These are phyloP conservation scores for Aegilops bicornis DNA, from an alignment of 176 grass and related monocot genomes.

Conservation along the genomic window DNA sequence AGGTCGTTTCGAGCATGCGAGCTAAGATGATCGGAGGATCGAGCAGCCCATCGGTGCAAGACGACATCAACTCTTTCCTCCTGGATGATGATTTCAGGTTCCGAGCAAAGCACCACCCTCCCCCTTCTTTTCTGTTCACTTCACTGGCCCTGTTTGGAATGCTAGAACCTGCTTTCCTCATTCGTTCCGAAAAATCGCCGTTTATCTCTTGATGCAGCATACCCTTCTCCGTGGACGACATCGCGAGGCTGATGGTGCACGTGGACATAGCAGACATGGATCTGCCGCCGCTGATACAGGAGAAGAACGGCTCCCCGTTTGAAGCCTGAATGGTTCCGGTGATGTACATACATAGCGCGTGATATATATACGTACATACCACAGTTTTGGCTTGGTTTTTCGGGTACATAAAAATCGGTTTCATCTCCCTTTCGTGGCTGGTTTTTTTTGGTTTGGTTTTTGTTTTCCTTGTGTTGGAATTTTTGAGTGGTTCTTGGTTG, in stretches of 20 bases:
- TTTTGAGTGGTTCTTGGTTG: slow-evolving; percentile 9
- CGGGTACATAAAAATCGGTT: slow-evolving; percentile 1
- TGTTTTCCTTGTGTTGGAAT: background rate
- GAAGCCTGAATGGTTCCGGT: background rate
- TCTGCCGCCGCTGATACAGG: slow-evolving; percentile 38
- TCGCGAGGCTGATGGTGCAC: slow-evolving; percentile 38
- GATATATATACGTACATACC: slow-evolving; percentile 3
- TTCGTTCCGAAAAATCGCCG: background rate
- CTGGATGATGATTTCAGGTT: slow-evolving; percentile 71
- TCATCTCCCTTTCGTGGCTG: background rate
- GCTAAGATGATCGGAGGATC: slow-evolving; percentile 48
- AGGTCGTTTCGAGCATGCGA: slow-evolving; percentile 55
- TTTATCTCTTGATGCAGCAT: slow-evolving; percentile 38
- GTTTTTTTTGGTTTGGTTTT: background rate
- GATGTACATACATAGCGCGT: slow-evolving; percentile 42
- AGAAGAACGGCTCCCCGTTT: slow-evolving; percentile 21
- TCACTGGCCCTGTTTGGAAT: background rate
- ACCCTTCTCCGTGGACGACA: slow-evolving; percentile 53
- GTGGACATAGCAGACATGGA: slow-evolving; percentile 42
- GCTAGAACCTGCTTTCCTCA: background rate
- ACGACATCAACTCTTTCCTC: slow-evolving; percentile 70
- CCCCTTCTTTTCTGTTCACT: no score
- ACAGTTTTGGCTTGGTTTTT: slow-evolving; percentile 36
- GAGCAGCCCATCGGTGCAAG: slow-evolving; percentile 30
- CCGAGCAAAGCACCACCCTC: background rate